Conservation (phyloP, 441 rosid species). For the Adansonia madagascariensis region DNA sequence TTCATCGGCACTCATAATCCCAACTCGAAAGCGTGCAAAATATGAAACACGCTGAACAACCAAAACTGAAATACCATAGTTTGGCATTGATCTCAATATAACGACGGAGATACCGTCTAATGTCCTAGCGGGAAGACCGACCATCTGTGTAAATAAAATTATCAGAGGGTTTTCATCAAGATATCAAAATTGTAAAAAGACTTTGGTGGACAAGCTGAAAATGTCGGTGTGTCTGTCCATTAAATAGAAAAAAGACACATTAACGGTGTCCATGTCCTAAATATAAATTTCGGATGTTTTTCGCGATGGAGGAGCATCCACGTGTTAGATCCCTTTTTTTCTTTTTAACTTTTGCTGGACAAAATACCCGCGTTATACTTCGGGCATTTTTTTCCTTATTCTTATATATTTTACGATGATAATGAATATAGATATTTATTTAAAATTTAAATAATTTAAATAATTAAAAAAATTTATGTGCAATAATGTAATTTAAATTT, state of each 20-base stretch:
- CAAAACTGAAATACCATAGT: background rate
- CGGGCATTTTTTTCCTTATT: too few relatives aligned
- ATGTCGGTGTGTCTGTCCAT: background rate
- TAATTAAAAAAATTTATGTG: too few relatives aligned
- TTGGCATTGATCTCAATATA: background rate
- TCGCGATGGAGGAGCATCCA: too few relatives aligned
- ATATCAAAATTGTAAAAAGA: background rate
- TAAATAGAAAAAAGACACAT: background rate
- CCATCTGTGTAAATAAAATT: background rate
- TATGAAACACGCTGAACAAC: background rate
- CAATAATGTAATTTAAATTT: too few relatives aligned
- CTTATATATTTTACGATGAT: too few relatives aligned
- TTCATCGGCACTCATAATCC: background rate
- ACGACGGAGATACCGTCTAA: background rate
- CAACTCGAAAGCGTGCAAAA: background rate
- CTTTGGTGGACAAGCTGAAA: background rate
- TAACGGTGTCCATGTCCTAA: slow-evolving; percentile 11
- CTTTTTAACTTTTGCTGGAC: too few relatives aligned
- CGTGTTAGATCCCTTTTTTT: too few relatives aligned
- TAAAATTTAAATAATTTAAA: too few relatives aligned
- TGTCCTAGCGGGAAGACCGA: background rate
- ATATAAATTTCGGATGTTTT: too few relatives aligned
- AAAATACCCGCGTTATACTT: too few relatives aligned
- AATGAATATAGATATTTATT: too few relatives aligned
- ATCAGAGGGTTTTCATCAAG: background rate